Evolutionary conservation across 176 grass and related monocot species (phyloP).

Genomic region (Chrysopogon serrulatus): DNA sequence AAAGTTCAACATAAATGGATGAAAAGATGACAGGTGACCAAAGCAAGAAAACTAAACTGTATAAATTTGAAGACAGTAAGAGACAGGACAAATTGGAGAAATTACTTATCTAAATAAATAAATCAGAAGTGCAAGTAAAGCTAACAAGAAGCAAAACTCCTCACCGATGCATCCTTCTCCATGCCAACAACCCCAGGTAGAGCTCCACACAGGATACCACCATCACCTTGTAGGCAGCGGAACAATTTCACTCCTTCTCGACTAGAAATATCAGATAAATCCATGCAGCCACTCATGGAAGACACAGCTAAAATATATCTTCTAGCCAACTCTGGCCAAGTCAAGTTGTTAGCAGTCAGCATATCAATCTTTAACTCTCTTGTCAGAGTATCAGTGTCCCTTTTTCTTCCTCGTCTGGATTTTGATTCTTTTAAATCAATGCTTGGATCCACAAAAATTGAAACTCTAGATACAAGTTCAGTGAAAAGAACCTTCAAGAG

Average conservation of each 20-base stretch:
- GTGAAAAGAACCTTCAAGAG: slow-evolving; percentile 81
- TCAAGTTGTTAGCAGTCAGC: slow-evolving; percentile 80
- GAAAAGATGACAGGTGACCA: slow-evolving; percentile 7
- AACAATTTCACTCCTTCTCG: slow-evolving; percentile 91
- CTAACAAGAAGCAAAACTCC: slow-evolving; percentile 17
- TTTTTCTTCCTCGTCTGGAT: slow-evolving; percentile 86
- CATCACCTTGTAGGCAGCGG: slow-evolving; percentile 91
- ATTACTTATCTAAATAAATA: not conserved
- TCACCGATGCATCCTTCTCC: slow-evolving; percentile 96
- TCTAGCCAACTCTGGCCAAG: slow-evolving; percentile 92
- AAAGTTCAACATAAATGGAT: not conserved
- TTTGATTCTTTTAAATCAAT: slow-evolving; percentile 86
- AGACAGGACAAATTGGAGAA: not conserved
- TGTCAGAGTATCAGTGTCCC: slow-evolving; percentile 60
- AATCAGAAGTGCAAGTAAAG: slow-evolving; percentile 17
- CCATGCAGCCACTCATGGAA: slow-evolving; percentile 64
- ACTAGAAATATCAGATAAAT: slow-evolving; percentile 80
- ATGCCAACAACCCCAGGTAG: slow-evolving; percentile 85
- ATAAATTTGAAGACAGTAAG: slow-evolving; percentile 4
- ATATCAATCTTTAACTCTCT: slow-evolving; percentile 80
- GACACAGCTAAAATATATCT: slow-evolving; percentile 86
- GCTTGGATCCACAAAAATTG: slow-evolving; percentile 86
- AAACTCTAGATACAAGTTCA: slow-evolving; percentile 66
- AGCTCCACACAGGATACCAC: slow-evolving; percentile 84
- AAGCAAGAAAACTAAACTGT: not conserved